phyloP scores from a whole-genome alignment of 768 basidiomycete genomes.

The Suillus ampliporus region DNA sequence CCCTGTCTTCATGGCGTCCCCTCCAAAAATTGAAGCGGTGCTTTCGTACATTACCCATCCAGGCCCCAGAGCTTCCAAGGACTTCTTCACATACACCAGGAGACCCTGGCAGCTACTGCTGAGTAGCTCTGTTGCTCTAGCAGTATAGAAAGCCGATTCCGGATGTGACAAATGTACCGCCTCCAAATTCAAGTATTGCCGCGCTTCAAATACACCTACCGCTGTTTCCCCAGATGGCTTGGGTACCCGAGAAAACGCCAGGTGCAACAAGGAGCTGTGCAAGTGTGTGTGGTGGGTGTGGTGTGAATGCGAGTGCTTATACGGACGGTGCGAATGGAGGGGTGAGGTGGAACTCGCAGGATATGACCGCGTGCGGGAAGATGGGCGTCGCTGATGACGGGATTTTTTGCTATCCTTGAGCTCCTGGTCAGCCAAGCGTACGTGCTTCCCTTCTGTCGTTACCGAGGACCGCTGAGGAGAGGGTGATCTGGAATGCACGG shows the following conservation, averaged over 20 bases:
- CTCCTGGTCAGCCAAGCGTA: slow-evolving; percentile 4
- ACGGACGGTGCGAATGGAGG: slow-evolving; percentile 15
- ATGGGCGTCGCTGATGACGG: slow-evolving; percentile 1
- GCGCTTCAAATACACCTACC: slow-evolving; percentile 77
- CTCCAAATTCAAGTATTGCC: slow-evolving; percentile 73
- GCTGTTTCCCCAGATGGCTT: slow-evolving; percentile 48
- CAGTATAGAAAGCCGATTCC: slow-evolving; percentile 47
- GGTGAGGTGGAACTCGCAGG: slow-evolving; percentile 18
- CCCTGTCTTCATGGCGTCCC: slow-evolving; percentile 33
- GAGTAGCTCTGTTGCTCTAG: slow-evolving; percentile 50
- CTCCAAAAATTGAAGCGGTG: slow-evolving; percentile 46
- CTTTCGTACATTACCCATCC: slow-evolving; percentile 51
- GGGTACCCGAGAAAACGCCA: slow-evolving; percentile 37
- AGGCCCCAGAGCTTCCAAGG: slow-evolving; percentile 48
- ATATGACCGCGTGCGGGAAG: slow-evolving; percentile 8
- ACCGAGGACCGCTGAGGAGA: slow-evolving; percentile 27
- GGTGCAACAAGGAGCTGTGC: slow-evolving; percentile 46
- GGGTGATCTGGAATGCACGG: slow-evolving; percentile 37
- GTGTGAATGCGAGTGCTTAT: slow-evolving; percentile 27
- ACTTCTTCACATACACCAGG: slow-evolving; percentile 48
- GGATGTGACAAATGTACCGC: slow-evolving; percentile 57
- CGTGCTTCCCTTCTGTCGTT: slow-evolving; percentile 7
- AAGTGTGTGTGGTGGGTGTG: slow-evolving; percentile 40
- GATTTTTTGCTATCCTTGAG: background rate
- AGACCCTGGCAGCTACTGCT: slow-evolving; percentile 59